Base-by-base conservation (phyloP, 768 basidiomycete species). In the Wakefieldia striispora region DNA sequence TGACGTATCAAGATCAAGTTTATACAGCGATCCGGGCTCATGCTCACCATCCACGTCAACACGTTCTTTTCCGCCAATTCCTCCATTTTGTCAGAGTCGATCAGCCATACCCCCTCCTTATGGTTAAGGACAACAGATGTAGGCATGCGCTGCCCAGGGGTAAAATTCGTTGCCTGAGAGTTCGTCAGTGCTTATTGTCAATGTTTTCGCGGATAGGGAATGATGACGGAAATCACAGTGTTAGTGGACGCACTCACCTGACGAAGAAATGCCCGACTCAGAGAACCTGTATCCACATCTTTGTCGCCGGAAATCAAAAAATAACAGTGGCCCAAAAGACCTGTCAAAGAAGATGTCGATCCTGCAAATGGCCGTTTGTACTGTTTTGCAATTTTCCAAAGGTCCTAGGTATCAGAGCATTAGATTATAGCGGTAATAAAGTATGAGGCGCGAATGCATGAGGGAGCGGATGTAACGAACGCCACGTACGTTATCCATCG, bases 291-390 rank as follows among this genome's bases (percentile, higher is more conserved):
- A 61, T 94, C 82, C 21, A 92, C 77, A 0, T 70, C 67, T 59
- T 82, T 86, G 55, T 85, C 78, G 17, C 79, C 80, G 20, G 91
- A 93, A 5, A 97, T 73, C 16, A 93, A 75, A 62, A 92, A 91
- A 64, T 97, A 98, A 16, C 95, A 81, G 41, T 97, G 93, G 38
- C 82, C 76, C 37, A 97, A 74, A 59, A 94, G 82, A 31, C 88
- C 84, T 0, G 91, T 86, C 44, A 97, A 67, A 1, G 91, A 93
- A 8, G 93, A 95, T 0, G 95, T 98, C 3, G 91, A 95, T 4
- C 95, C 95, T 2, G 81, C 80, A 63, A 89, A 97, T 23, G 60
- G 72, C 37, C 79, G 78, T 0, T 76, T 68, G 51, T 89, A 75
- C 37, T 70, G 65, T 55, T 77, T 73, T 2, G 88, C 86, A 13